These are phyloP conservation scores for Bifiguratus adelaidae DNA, from an alignment of 192 early-diverging fungal genomes.

Conservation along the genomic window DNA sequence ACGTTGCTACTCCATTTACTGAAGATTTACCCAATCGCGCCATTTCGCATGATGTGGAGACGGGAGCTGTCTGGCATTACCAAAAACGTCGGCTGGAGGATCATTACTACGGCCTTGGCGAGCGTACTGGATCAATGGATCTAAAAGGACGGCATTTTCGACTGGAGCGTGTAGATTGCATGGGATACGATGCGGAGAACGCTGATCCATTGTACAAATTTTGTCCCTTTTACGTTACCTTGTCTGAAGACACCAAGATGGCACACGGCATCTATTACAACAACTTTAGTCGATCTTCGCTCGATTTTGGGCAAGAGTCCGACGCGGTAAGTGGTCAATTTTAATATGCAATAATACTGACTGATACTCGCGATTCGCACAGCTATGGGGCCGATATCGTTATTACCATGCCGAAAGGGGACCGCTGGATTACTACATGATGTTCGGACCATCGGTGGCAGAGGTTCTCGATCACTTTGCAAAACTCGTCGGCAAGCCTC, in stretches of 20 bases:
- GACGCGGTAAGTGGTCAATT: constrained; percentile 14
- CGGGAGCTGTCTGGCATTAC: constrained; percentile 28
- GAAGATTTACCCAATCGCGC: constrained; percentile 37
- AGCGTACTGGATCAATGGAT: constrained; percentile 27
- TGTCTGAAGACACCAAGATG: constrained; percentile 8
- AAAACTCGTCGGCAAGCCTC: constrained; percentile 26
- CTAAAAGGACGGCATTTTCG: constrained; percentile 34
- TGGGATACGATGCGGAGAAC: constrained; percentile 41
- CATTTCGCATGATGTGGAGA: constrained; percentile 20
- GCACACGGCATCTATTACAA: constrained; percentile 49
- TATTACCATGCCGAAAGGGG: constrained; percentile 24
- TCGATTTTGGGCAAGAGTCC: constrained; percentile 37
- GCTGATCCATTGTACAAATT: constrained; percentile 53
- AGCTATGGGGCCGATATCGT: constrained; percentile 40
- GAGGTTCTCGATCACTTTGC: constrained; percentile 25
- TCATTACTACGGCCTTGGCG: constrained; percentile 40
- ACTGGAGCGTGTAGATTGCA: constrained; percentile 35
- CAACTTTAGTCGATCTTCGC: constrained; percentile 23
- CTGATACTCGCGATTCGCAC: not conserved
- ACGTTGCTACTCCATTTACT: constrained; percentile 19
- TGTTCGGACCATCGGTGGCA: constrained; percentile 23
- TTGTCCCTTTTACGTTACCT: constrained; percentile 36
- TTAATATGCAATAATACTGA: too few species aligned
- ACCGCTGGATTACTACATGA: constrained; percentile 30
- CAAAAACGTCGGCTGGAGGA: constrained; percentile 7